Evolutionary conservation across 2,329 filamentous ascomycete genomes (phyloP), one percentile per base, ranked within the genome.

Genomic region (Ceratocystis papillata): DNA sequence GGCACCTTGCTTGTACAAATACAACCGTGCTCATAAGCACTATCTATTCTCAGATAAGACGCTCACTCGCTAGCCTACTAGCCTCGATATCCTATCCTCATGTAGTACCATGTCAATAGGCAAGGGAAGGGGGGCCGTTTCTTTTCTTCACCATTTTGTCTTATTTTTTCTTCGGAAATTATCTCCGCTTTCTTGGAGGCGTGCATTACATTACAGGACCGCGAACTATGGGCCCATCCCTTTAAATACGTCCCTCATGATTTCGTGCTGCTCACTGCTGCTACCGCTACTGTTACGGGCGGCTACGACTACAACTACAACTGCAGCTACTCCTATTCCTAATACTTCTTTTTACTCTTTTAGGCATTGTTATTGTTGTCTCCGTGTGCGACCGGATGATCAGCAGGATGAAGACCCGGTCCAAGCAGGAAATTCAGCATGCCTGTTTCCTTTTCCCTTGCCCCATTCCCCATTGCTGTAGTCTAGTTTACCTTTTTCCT

Each of bases 331-430:
- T 37, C 7, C 8, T 37, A 37, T 3, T 37, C 2, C 20, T 22
- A 7, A 20, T n/a, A 17, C 44, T 55, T 55, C 20, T 57, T 57
- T 57, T 57, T 57, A 57, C 50, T 57, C 50, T 30, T 57, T 57
- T 57, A 28, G 50, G 50, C 10, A 57, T 22, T 55, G 22, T 57
- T 30, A 57, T 22, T 57, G 22, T 57, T 30, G 50, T 57, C 28
- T 57, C 10, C 12, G 50, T 57, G 50, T 57, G 50, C 25, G 25
- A 57, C 50, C 50, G 50, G 50, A 57, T 57, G 50, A 57, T 57
- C 22, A 30, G 50, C 50, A 17, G 50, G 50, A 37, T 57, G 50
- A 17, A 57, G 50, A 30, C 50, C 50, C 22, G 50, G 50, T 57
- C 20, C 17, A 30, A 20, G 7, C 28, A 15, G 10, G 3, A 25